Conservation (phyloP, 1,139 yeast species). For the Yamadazyma conglobata region DNA sequence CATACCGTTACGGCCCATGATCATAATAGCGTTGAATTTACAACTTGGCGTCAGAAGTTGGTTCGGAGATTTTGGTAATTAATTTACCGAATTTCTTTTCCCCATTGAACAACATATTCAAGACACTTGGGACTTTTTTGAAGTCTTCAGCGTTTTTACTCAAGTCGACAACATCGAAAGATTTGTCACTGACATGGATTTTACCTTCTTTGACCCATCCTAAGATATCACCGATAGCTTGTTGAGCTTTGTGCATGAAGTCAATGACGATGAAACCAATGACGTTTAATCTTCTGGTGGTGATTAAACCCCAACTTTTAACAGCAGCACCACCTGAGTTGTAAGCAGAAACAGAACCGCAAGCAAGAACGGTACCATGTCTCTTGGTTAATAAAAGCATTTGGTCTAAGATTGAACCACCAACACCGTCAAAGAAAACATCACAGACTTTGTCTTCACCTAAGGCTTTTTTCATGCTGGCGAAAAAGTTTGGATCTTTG, state of each 20-base stretch:
- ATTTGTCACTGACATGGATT: constrained; percentile 27
- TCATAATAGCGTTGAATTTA: too few relatives aligned
- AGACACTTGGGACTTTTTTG: constrained; percentile 26
- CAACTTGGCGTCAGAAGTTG: constrained; percentile 8
- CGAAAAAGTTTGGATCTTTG: constrained; percentile 41
- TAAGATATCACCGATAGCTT: constrained; percentile 33
- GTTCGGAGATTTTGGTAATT: constrained; percentile 28
- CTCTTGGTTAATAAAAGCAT: constrained; percentile 39
- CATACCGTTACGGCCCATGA: too few relatives aligned
- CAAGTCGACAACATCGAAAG: constrained; percentile 23
- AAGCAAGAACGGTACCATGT: constrained; percentile 49
- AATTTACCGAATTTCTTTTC: constrained; percentile 35
- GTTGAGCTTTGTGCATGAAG: constrained; percentile 26
- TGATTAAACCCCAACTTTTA: constrained; percentile 39
- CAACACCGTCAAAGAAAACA: constrained; percentile 57
- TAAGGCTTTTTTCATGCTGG: constrained; percentile 41
- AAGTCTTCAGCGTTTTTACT: constrained; percentile 20
- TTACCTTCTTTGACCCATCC: constrained; percentile 40
- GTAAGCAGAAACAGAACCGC: constrained; percentile 64
- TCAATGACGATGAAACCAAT: constrained; percentile 49
- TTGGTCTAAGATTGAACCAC: constrained; percentile 55
- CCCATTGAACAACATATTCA: constrained; percentile 28
- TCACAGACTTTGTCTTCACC: constrained; percentile 43
- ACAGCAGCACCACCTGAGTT: constrained; percentile 34
- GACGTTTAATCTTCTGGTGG: constrained; percentile 45